Evolutionary conservation across 148 eudicot genomes (phyloP), one percentile per base, ranked within the genome.

Genomic region (Vaccinium corymbosum): DNA sequence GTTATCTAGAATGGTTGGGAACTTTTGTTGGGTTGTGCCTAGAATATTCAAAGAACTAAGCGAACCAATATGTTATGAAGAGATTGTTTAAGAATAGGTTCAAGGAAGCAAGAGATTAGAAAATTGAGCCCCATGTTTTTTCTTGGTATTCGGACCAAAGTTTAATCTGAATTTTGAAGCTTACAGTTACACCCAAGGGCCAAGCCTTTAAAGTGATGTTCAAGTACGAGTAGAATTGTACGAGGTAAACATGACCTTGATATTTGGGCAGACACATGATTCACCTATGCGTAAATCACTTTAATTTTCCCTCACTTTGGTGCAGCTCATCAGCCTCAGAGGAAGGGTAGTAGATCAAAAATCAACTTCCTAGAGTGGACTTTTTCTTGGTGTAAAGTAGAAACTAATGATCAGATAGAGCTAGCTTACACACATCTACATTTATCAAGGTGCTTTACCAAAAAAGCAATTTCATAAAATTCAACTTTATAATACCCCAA

Each of bases 101-200:
- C 76, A 81, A 29, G 73, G 4, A 81, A 81, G 76, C 46, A 20
- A 81, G 3, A 70, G 64, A 52, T 81, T 46, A 19, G 50, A 71
- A 29, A 51, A 73, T 62, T 19, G 51, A 53, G 62, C 62, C 64
- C 59, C 59, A 25, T 16, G 13, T 46, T 68, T 11, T 11, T 64
- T 64, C 71, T 64, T 64, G 71, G 71, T 64, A 64, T 6, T 57
- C 17, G 62, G n/a, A 57, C n/a, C 62, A 56, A 57, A 57, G 62
- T 57, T 57, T 57, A 4, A 42, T 56, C 59, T 6, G 59, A 56
- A 4, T 14, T 64, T 51, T 27, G 59, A 15, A 27, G 57, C 59
- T 13, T 49, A 15, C 16, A 29, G 74, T 29, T 27, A 12, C 74
- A 61, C 55, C 1, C n/a, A 42, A 42, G 46, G 46, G 46, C 46